These are phyloP conservation scores for Gossypioides kirkii DNA, from an alignment of 345 rosid species.

Conservation along the genomic window DNA sequence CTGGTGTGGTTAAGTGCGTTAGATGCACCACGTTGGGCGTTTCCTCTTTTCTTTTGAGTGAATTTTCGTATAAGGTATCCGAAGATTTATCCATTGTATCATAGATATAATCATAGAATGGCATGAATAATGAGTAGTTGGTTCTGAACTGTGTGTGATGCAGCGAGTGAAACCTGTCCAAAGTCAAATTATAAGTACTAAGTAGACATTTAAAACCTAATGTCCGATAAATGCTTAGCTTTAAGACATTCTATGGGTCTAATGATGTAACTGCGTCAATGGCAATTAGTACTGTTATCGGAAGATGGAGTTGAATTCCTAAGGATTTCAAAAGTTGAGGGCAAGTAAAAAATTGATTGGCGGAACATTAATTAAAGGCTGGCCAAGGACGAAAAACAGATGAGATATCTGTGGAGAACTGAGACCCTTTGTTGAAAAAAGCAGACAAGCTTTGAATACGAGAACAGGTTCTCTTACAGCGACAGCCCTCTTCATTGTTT, in stretches of 20 bases:
- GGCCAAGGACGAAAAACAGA: neutral
- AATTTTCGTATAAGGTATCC: constrained; percentile 28
- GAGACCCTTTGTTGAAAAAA: neutral
- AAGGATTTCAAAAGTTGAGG: too few relatives aligned
- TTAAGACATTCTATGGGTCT: too few relatives aligned
- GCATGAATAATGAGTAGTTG: constrained; percentile 53
- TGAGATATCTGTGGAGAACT: neutral
- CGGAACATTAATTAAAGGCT: neutral
- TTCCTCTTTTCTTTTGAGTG: constrained; percentile 37
- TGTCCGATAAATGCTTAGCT: too few relatives aligned
- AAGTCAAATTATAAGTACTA: neutral
- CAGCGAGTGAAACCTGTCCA: constrained; percentile 41
- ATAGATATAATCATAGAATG: constrained; percentile 44
- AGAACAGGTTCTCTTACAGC: neutral
- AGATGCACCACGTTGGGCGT: constrained; percentile 44
- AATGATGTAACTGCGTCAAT: too few relatives aligned
- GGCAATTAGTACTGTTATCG: too few relatives aligned
- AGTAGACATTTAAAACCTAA: too few relatives aligned
- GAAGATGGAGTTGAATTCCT: too few relatives aligned
- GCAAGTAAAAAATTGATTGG: too few relatives aligned
- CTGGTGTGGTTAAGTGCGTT: constrained; percentile 46
- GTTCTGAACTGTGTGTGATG: constrained; percentile 53
- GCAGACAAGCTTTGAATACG: neutral
- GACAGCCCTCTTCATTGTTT: neutral
- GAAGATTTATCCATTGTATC: constrained; percentile 36